Percentiles rank a stretch among this genome's conserved stretches.
These are phyloP conservation scores for Seminavis robusta DNA, from an alignment of 108 stramenopile species.

Conservation along the genomic window DNA sequence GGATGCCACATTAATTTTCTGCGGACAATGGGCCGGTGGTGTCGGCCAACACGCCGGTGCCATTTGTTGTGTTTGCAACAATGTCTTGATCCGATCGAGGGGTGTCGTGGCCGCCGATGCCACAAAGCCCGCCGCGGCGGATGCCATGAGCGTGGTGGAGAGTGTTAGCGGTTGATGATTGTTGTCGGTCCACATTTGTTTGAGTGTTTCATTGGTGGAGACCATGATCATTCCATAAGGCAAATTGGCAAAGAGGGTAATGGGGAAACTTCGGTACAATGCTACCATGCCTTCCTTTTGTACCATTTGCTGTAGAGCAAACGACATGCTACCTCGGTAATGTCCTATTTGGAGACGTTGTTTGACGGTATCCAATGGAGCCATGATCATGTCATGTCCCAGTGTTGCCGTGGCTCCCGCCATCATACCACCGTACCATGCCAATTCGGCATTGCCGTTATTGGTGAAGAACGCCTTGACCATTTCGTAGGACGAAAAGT, in stretches of 20 bases:
- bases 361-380: constrained; percentile 98
- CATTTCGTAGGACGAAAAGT: constrained; percentile 92
- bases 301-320: constrained; percentile 39
- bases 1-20: neutral
- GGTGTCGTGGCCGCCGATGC: constrained; percentile 93
- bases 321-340: constrained; percentile 71
- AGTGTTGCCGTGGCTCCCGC: constrained; percentile 90
- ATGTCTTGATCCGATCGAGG: constrained; percentile 96
- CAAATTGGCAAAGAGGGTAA: constrained; percentile 95
- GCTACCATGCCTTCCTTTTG: constrained; percentile 73
- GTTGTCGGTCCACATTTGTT: constrained; percentile 37
- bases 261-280: constrained; percentile 87
- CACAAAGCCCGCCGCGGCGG: constrained; percentile 84
- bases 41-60: constrained; percentile 21
- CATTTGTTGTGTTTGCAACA: constrained; percentile 74
- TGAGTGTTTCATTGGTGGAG: constrained; percentile 87
- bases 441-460: neutral
- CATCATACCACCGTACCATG: constrained; percentile 52
- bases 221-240: constrained; percentile 98
- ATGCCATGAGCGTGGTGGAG: constrained; percentile 53
- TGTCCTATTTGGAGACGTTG: constrained; percentile 98
- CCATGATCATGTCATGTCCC: constrained; percentile 93
- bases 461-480: constrained; percentile 50
- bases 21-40: constrained; percentile 14
- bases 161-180: constrained; percentile 9